A percentile compares a stretch with the other conserved stretches of the same genome.
phyloP scores from a whole-genome alignment of 2,329 filamentous ascomycete species.

The Cladosporium sp. region DNA sequence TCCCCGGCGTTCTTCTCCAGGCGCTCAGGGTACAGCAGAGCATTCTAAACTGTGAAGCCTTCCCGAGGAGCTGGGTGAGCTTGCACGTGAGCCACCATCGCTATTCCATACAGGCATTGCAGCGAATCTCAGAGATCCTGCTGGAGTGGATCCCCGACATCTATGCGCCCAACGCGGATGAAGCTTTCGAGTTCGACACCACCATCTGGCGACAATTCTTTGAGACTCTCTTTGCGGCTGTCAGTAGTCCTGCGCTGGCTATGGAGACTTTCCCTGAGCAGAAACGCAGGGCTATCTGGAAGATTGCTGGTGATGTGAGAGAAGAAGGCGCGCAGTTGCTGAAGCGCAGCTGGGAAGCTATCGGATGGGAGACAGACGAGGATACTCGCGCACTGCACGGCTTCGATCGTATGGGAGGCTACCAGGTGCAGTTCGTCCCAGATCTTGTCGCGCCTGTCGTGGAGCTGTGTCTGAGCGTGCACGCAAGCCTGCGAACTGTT shows the following conservation, averaged over 20 bases:
- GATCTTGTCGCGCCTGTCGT: slow-evolving; percentile 87
- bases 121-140: slow-evolving; percentile 75
- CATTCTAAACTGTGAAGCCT: slow-evolving; percentile 83
- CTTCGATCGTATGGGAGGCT: slow-evolving; percentile 82
- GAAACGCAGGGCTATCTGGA: slow-evolving; percentile 95
- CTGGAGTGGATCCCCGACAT: slow-evolving; percentile 80
- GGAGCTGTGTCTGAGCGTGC: slow-evolving; percentile 89
- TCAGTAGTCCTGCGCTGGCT: slow-evolving; percentile 82
- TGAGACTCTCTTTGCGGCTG: slow-evolving; percentile 78
- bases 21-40: slow-evolving; percentile 82
- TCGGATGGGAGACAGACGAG: slow-evolving; percentile 86
- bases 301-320: slow-evolving; percentile 93
- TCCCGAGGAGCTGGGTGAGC: slow-evolving; percentile 85
- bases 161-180: slow-evolving; percentile 70
- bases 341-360: slow-evolving; percentile 84
- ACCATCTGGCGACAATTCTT: slow-evolving; percentile 95
- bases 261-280: slow-evolving; percentile 96
- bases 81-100: slow-evolving; percentile 62
- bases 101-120: slow-evolving; percentile 78
- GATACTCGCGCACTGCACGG: slow-evolving; percentile 78
- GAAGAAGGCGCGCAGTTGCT: slow-evolving; percentile 86
- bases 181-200: slow-evolving; percentile 68
- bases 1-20: slow-evolving; percentile 71
- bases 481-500: slow-evolving; percentile 83
- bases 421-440: slow-evolving; percentile 97